Percentiles rank a stretch among this genome's conserved stretches.
Conservation (phyloP, 495 filamentous ascomycete species). For the Penicillium paxilli region DNA sequence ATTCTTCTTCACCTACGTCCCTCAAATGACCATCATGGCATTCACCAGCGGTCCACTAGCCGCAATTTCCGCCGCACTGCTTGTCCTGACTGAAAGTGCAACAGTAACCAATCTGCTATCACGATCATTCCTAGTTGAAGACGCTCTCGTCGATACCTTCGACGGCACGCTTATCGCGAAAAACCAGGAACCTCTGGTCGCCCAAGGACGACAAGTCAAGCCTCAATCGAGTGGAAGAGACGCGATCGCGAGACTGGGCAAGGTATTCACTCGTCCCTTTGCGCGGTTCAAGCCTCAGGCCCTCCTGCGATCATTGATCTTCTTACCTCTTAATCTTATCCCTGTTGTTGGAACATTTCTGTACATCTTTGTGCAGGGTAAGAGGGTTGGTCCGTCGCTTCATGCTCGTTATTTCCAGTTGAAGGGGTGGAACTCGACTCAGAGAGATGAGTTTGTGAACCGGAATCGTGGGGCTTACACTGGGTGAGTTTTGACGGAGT, state of each 20-base stretch:
- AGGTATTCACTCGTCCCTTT: conserved; percentile 69
- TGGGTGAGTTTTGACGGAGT: conserved; percentile 58
- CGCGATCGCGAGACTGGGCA: conserved; percentile 68
- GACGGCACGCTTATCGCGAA: conserved; percentile 72
- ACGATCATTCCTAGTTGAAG: conserved; percentile 73
- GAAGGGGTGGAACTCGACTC: conserved; percentile 67
- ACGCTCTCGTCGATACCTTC: conserved; percentile 85
- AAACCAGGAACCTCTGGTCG: conserved; percentile 59
- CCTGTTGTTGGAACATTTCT: conserved; percentile 81
- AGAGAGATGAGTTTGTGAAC: conserved; percentile 65
- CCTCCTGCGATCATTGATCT: conserved; percentile 67
- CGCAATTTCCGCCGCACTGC: conserved; percentile 66
- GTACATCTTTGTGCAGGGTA: conserved; percentile 77
- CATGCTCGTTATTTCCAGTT: conserved; percentile 82
- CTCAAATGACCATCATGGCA: conserved; percentile 74
- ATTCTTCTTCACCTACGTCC: conserved; percentile 90
- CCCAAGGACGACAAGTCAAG: conserved; percentile 71
- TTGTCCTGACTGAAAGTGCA: conserved; percentile 80
- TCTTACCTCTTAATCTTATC: conserved; percentile 90
- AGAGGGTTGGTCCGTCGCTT: conserved; percentile 47
- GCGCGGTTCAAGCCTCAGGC: conserved; percentile 62
- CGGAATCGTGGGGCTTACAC: conserved; percentile 67
- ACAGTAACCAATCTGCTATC: conserved; percentile 74
- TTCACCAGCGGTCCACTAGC: conserved; percentile 86
- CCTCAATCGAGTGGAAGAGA: conserved; percentile 37